phyloP scores from a whole-genome alignment of 768 basidiomycete genomes.

The Russula dissimulans region DNA sequence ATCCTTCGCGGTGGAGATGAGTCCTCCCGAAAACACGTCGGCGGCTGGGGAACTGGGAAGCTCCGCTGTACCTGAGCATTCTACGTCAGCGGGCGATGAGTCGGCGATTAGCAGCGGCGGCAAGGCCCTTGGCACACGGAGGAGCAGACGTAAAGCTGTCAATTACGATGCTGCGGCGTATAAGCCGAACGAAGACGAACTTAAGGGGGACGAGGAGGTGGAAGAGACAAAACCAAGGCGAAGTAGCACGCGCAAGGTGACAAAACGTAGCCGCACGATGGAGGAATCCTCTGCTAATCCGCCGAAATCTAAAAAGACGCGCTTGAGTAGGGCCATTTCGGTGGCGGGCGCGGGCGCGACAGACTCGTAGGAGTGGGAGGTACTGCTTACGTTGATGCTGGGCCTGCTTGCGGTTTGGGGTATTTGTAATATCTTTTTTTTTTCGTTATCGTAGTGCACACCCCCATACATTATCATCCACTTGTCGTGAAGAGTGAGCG shows the following conservation, averaged over 20 bases:
- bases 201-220: conserved; percentile 6
- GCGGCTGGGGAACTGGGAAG: background rate
- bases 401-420: background rate
- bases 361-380: background rate
- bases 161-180: conserved; percentile 17
- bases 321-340: conserved; percentile 13
- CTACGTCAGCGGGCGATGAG: background rate
- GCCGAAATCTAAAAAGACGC: conserved; percentile 15
- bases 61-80: background rate
- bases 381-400: background rate
- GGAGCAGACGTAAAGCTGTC: conserved; percentile 17
- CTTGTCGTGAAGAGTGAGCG: background rate
- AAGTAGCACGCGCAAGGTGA: background rate
- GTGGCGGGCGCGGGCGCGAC: conserved; percentile 3
- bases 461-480: background rate
- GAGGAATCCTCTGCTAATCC: conserved; percentile 3
- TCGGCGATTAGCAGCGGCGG: background rate
- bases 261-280: conserved; percentile 17
- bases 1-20: background rate
- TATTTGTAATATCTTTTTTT: background rate
- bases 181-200: conserved; percentile 14
- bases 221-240: conserved; percentile 4
- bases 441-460: background rate
- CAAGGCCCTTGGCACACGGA: background rate
- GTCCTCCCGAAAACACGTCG: background rate